Percentiles rank a stretch among this genome's conserved stretches.
Conservation (phyloP, 345 rosid genomes). For the Eucalyptus camaldulensis region DNA sequence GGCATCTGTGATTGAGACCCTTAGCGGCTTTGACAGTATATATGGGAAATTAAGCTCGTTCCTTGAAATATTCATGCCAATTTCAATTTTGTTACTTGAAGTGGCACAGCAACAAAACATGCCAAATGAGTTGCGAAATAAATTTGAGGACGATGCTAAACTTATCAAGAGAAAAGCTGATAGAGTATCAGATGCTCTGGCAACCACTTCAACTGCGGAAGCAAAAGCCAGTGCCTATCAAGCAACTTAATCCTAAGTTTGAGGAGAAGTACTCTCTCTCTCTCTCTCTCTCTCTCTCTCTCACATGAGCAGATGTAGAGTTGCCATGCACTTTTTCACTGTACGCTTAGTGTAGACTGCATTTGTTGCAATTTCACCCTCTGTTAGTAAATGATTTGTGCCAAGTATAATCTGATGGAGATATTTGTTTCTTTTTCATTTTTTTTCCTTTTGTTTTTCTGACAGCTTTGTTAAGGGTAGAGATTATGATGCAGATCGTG, state of each 20-base stretch:
- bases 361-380: no score
- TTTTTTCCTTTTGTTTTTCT: background rate
- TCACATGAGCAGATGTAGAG: background rate
- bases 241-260: conserved; percentile 60
- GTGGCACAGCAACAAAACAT: conserved; percentile 37
- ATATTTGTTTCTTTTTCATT: background rate
- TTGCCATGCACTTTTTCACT: background rate
- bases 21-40: conserved; percentile 46
- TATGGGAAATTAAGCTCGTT: conserved; percentile 45
- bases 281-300: background rate
- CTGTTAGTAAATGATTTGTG: no score
- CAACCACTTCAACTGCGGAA: conserved; percentile 65
- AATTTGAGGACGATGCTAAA: conserved; percentile 27
- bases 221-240: conserved; percentile 70
- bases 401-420: background rate
- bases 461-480: conserved; percentile 77
- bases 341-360: background rate
- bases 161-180: conserved; percentile 41
- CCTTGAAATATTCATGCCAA: conserved; percentile 62
- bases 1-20: conserved; percentile 39
- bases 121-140: conserved; percentile 39
- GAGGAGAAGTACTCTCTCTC: conserved; percentile 46
- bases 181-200: conserved; percentile 15
- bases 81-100: conserved; percentile 36
- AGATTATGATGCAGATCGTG: conserved; percentile 85